A percentile compares a stretch with the other conserved stretches of the same genome.
Conservation (phyloP, 495 filamentous ascomycete genomes). For the Platismatia glauca region DNA sequence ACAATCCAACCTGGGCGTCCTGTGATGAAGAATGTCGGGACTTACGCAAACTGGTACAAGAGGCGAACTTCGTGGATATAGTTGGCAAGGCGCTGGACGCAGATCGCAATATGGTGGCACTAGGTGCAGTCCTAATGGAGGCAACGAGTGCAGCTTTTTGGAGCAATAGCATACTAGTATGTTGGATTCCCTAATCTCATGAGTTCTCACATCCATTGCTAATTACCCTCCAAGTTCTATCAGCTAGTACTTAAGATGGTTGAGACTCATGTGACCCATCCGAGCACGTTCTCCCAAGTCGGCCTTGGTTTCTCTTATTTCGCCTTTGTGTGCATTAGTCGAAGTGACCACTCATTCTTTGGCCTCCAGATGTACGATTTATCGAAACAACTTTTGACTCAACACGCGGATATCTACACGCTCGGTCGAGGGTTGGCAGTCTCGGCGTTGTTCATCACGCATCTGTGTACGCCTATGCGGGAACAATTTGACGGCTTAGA, state of each 20-base stretch:
- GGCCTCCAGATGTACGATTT: slow-evolving; percentile 55
- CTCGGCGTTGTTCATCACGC: slow-evolving; percentile 64
- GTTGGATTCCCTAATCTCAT: not conserved
- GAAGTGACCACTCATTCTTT: slow-evolving; percentile 60
- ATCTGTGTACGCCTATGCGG: slow-evolving; percentile 55
- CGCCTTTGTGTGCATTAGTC: slow-evolving; percentile 59
- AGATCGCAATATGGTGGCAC: slow-evolving; percentile 50
- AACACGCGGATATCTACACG: slow-evolving; percentile 58
- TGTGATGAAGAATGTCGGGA: slow-evolving; percentile 64
- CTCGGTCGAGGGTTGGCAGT: slow-evolving; percentile 62
- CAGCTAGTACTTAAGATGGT: slow-evolving; percentile 64
- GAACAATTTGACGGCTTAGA: slow-evolving; percentile 55
- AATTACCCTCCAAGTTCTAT: slow-evolving; percentile 55
- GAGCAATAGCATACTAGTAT: slow-evolving; percentile 46
- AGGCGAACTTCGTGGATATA: slow-evolving; percentile 47
- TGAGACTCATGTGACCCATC: slow-evolving; percentile 51
- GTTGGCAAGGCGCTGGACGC: slow-evolving; percentile 41
- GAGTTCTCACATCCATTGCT: not conserved
- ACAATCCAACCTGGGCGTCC: slow-evolving; percentile 58
- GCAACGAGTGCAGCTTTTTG: slow-evolving; percentile 75
- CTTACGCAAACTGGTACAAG: slow-evolving; percentile 49
- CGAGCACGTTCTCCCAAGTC: slow-evolving; percentile 61
- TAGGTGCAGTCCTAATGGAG: slow-evolving; percentile 68
- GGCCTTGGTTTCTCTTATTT: slow-evolving; percentile 69
- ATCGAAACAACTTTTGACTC: slow-evolving; percentile 57